A percentile compares a stretch with the other conserved stretches of the same genome.
These are phyloP conservation scores for Candida nonsorbophila DNA, from an alignment of 805 yeast genomes.

Conservation along the genomic window DNA sequence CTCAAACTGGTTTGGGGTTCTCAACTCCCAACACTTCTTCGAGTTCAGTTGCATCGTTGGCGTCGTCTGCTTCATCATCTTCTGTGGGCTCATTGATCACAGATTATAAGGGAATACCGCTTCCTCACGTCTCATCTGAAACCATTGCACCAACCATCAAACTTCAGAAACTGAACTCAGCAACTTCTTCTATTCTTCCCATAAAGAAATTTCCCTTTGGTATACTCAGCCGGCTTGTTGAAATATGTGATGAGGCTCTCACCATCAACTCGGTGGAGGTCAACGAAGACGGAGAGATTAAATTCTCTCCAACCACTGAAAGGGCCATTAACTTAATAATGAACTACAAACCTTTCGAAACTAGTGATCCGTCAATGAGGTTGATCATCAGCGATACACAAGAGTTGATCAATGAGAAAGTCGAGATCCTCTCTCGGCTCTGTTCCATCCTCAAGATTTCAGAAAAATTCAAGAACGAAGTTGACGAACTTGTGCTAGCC, in stretches of 20 bases:
- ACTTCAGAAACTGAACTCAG: too few species aligned
- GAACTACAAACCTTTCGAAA: constrained; percentile 41
- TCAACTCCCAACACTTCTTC: constrained; percentile 9
- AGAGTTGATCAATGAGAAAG: constrained; percentile 52
- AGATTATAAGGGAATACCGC: constrained; percentile 57
- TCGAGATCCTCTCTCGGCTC: constrained; percentile 64
- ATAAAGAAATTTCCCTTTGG: constrained; percentile 55
- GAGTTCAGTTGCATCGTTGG: constrained; percentile 9
- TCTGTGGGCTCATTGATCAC: constrained; percentile 13
- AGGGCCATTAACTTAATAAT: constrained; percentile 45
- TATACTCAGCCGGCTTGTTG: constrained; percentile 50
- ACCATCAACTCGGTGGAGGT: constrained; percentile 52
- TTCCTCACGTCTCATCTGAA: constrained; percentile 11
- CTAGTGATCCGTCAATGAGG: constrained; percentile 62
- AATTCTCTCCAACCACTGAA: constrained; percentile 57
- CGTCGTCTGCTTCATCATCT: constrained; percentile 15
- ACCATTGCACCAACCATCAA: neutral
- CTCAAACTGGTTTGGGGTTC: constrained; percentile 4
- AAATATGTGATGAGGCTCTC: constrained; percentile 71
- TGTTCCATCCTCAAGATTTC: constrained; percentile 72
- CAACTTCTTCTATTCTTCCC: constrained; percentile 4
- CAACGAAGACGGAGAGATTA: constrained; percentile 23
- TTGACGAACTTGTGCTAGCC: constrained; percentile 60
- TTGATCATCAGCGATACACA: constrained; percentile 65
- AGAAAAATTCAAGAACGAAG: constrained; percentile 72